phyloP scores from a whole-genome alignment of 2,329 filamentous ascomycete species.

The Diaporthe velutina region DNA sequence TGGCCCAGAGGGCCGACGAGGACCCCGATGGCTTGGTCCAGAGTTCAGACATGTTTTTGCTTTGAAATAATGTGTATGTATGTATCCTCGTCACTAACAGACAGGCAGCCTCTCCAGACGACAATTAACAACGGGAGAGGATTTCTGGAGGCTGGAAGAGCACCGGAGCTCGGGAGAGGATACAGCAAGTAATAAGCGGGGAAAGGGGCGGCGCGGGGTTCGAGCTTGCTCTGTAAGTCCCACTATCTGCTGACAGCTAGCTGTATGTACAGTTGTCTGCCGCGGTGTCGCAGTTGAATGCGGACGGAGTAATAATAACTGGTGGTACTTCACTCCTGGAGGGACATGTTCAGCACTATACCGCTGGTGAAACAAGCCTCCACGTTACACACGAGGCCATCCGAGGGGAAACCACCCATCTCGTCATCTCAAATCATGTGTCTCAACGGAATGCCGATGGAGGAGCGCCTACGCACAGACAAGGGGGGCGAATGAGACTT shows the following conservation, averaged over 20 bases:
- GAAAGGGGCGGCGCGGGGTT: slow-evolving; percentile 26
- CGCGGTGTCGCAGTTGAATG: background rate
- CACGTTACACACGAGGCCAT: background rate
- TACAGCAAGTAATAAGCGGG: slow-evolving; percentile 14
- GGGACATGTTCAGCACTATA: background rate
- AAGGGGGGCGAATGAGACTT: background rate
- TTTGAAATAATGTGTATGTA: background rate
- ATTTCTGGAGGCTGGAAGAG: background rate
- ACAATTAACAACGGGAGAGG: background rate
- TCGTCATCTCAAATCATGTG: background rate
- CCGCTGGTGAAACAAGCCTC: slow-evolving; percentile 17
- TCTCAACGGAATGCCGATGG: slow-evolving; percentile 11
- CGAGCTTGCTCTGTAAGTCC: slow-evolving; percentile 24
- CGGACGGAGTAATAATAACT: background rate
- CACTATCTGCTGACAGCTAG: slow-evolving; percentile 5
- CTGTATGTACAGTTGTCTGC: background rate
- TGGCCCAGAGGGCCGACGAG: slow-evolving; percentile 36
- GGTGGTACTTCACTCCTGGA: background rate
- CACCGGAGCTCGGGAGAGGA: slow-evolving; percentile 14
- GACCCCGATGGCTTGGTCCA: slow-evolving; percentile 39
- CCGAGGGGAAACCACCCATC: background rate
- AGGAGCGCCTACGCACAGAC: slow-evolving; percentile 1
- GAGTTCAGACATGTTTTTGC: slow-evolving; percentile 41
- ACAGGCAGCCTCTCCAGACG: background rate
- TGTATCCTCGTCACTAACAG: background rate